Evolutionary conservation across 2,329 filamentous ascomycete genomes (phyloP).

Genomic region (Neurospora crassa): DNA sequence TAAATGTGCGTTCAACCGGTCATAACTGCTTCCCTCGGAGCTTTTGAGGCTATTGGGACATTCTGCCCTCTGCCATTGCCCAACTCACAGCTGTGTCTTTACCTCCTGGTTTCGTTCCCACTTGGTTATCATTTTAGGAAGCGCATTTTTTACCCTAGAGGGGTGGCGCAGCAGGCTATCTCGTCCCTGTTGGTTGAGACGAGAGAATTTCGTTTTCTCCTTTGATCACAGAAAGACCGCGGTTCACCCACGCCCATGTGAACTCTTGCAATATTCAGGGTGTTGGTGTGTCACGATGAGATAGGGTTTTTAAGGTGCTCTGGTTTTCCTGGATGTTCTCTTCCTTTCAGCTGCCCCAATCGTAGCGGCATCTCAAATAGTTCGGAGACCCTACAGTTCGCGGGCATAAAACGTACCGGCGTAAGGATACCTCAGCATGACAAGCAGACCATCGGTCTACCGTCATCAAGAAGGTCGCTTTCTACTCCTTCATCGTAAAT

Average conservation of each 20-base stretch:
- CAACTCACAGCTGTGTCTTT: too few species aligned
- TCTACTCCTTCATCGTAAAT: neutral
- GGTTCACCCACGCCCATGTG: neutral
- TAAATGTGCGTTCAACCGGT: too few species aligned
- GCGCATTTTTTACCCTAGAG: neutral
- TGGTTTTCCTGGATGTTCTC: neutral
- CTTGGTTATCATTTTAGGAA: too few species aligned
- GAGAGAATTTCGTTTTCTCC: neutral
- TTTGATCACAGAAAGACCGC: neutral
- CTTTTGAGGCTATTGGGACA: too few species aligned
- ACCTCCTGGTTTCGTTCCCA: too few species aligned
- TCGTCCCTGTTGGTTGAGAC: neutral
- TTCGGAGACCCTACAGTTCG: neutral
- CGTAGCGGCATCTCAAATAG: neutral
- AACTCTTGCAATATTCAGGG: neutral
- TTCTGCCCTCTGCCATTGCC: too few species aligned
- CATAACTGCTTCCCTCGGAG: too few species aligned
- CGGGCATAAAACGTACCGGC: neutral
- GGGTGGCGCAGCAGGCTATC: neutral
- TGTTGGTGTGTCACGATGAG: neutral
- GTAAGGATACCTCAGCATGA: neutral
- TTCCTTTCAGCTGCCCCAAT: neutral
- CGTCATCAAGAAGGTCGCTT: neutral
- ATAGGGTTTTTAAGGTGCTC: neutral
- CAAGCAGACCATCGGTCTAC: neutral